Evolutionary conservation across 2,329 filamentous ascomycete species (phyloP).

Genomic region (Penicillium palitans): DNA sequence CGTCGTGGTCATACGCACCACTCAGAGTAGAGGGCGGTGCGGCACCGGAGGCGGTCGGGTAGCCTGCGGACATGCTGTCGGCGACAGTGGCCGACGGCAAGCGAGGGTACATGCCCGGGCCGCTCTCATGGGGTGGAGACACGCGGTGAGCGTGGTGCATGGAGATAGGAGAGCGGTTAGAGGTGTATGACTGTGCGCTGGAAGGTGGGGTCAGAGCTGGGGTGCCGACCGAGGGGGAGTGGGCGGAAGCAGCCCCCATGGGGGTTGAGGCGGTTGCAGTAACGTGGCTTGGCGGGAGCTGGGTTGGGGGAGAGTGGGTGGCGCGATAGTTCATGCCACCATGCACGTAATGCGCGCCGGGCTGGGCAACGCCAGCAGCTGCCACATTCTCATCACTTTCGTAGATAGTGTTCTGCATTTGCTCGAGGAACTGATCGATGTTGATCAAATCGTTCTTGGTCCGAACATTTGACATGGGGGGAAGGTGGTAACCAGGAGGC

Average conservation of each 20-base stretch:
- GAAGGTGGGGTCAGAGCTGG: constrained; percentile 64
- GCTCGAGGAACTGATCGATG: constrained; percentile 91
- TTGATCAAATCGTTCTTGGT: constrained; percentile 93
- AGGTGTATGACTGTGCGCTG: constrained; percentile 63
- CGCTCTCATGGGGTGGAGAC: constrained; percentile 51
- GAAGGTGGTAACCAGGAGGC: constrained; percentile 79
- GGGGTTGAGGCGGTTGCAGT: constrained; percentile 40
- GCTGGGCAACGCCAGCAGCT: constrained; percentile 73
- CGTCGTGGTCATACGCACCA: constrained; percentile 60
- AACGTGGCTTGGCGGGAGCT: constrained; percentile 45
- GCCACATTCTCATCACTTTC: constrained; percentile 84
- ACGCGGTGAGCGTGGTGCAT: constrained; percentile 53
- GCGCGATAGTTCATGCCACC: constrained; percentile 54
- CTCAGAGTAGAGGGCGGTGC: constrained; percentile 62
- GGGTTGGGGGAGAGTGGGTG: constrained; percentile 56
- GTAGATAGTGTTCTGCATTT: constrained; percentile 94
- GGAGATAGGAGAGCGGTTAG: constrained; percentile 61
- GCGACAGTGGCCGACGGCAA: constrained; percentile 61
- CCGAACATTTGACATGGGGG: constrained; percentile 80
- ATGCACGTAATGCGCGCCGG: constrained; percentile 66
- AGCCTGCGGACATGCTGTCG: constrained; percentile 54
- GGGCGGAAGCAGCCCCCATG: constrained; percentile 43
- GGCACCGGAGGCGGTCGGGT: constrained; percentile 54
- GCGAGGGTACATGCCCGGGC: constrained; percentile 62
- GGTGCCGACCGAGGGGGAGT: constrained; percentile 54